A percentile compares a stretch with the other conserved stretches of the same genome.
These are phyloP conservation scores for Dichotomocladium elegans DNA, from an alignment of 371 early-diverging fungal species.

Conservation along the genomic window DNA sequence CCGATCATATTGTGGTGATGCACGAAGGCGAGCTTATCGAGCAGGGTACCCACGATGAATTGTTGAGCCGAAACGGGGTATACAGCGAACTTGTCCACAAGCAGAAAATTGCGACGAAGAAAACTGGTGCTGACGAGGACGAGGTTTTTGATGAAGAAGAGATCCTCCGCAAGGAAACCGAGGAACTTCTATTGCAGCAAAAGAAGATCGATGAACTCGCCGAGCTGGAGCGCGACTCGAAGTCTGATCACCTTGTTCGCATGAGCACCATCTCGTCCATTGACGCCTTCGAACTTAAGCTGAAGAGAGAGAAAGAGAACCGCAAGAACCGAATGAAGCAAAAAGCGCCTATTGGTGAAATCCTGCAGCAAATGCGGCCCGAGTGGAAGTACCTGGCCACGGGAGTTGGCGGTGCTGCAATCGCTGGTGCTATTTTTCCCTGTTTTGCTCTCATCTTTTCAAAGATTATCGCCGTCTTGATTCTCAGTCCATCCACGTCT, in stretches of 20 bases:
- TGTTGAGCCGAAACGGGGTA: constrained; percentile 41
- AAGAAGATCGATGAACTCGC: constrained; percentile 9
- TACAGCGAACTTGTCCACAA: constrained; percentile 50
- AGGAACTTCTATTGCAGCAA: constrained; percentile 7
- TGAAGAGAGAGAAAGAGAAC: constrained; percentile 32
- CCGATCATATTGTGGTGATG: constrained; percentile 79
- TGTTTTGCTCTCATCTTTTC: constrained; percentile 39
- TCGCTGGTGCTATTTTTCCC: constrained; percentile 54
- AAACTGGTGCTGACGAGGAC: constrained; percentile 13
- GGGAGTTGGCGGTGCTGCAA: constrained; percentile 38
- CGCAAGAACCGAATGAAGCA: constrained; percentile 34
- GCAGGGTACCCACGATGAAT: constrained; percentile 61
- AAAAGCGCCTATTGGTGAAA: constrained; percentile 39
- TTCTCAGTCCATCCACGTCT: background rate
- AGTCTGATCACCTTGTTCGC: constrained; percentile 13
- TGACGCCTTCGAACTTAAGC: constrained; percentile 32
- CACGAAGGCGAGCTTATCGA: constrained; percentile 67
- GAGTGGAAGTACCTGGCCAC: constrained; percentile 28
- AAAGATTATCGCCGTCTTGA: constrained; percentile 19
- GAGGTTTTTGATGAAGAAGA: constrained; percentile 16
- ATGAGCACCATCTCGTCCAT: constrained; percentile 16
- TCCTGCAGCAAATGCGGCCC: constrained; percentile 28
- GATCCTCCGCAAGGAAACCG: constrained; percentile 13
- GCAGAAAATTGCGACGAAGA: constrained; percentile 41
- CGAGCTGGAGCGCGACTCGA: background rate